Evolutionary conservation across 2,329 filamentous ascomycete genomes (phyloP).

Genomic region (Colletotrichum phormii): DNA sequence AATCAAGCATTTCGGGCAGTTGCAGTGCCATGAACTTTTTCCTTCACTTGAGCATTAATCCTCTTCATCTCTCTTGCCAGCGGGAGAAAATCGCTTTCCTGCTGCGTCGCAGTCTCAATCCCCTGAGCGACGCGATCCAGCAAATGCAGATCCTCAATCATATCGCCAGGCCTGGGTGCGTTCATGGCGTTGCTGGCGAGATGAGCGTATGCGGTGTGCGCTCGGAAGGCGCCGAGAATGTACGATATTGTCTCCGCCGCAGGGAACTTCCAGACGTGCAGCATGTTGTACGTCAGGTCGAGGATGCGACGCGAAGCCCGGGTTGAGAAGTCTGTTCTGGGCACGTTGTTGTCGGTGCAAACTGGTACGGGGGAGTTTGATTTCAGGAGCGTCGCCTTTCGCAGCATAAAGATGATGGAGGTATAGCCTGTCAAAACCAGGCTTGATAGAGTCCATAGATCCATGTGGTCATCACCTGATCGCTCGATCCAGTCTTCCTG

Average conservation of each 20-base stretch:
- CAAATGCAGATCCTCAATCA: slow-evolving; percentile 7
- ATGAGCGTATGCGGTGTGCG: slow-evolving; percentile 16
- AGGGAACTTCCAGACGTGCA: neutral
- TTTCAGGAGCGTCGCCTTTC: slow-evolving; percentile 40
- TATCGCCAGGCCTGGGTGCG: neutral
- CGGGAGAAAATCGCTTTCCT: slow-evolving; percentile 21
- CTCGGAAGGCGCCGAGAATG: slow-evolving; percentile 8
- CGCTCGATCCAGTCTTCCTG: slow-evolving; percentile 44
- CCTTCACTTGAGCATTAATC: slow-evolving; percentile 8
- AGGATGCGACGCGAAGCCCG: slow-evolving; percentile 20
- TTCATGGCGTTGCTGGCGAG: slow-evolving; percentile 17
- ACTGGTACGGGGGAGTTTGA: slow-evolving; percentile 6
- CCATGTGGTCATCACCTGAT: slow-evolving; percentile 37
- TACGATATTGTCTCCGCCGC: neutral
- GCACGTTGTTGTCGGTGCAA: slow-evolving; percentile 18
- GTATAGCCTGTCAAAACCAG: slow-evolving; percentile 44
- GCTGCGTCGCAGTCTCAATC: neutral
- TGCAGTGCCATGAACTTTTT: neutral
- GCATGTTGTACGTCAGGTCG: slow-evolving; percentile 17
- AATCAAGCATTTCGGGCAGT: neutral
- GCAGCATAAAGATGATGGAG: slow-evolving; percentile 49
- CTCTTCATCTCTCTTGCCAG: slow-evolving; percentile 12
- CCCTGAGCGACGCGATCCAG: slow-evolving; percentile 21
- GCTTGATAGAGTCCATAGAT: slow-evolving; percentile 44
- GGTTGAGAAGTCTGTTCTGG: slow-evolving; percentile 1